Evolutionary conservation across 768 basidiomycete genomes (phyloP).

Genomic region (Agrocybe pediades): DNA sequence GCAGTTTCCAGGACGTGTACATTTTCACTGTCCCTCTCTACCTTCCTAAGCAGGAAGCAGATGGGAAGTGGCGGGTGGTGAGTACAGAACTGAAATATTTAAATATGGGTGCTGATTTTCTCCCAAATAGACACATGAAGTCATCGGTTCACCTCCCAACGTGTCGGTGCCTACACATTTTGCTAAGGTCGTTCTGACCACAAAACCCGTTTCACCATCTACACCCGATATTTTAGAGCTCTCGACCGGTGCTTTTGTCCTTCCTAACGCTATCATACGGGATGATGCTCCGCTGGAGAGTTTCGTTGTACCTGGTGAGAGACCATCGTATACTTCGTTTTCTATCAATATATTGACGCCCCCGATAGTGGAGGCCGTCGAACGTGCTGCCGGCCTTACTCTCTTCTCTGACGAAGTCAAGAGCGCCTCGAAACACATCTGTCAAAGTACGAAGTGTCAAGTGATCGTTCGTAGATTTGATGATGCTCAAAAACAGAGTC

Average conservation of each 20-base stretch:
- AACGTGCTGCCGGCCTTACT: constrained; percentile 83
- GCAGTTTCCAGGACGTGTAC: constrained; percentile 91
- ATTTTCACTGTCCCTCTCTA: constrained; percentile 98
- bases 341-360: neutral
- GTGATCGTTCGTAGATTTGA: constrained; percentile 89
- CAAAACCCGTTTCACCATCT: constrained; percentile 72
- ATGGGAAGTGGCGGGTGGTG: constrained; percentile 96
- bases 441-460: constrained; percentile 86
- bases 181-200: constrained; percentile 89
- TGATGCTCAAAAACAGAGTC: constrained; percentile 75
- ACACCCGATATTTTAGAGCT: constrained; percentile 74
- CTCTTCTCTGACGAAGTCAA: constrained; percentile 88
- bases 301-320: constrained; percentile 81
- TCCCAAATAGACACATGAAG: constrained; percentile 78
- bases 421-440: constrained; percentile 77
- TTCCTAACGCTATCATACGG: constrained; percentile 92
- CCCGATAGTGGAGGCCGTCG: constrained; percentile 82
- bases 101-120: neutral
- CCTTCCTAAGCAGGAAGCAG: constrained; percentile 79
- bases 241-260: constrained; percentile 90
- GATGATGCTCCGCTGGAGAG: constrained; percentile 79
- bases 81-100: constrained; percentile 30
- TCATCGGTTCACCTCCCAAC: constrained; percentile 91
- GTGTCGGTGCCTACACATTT: constrained; percentile 97
- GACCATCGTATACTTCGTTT: neutral